These are phyloP conservation scores for Sphagnum magellanicum DNA, from an alignment of 228 moss, liverwort and hornwort species.

Conservation along the genomic window DNA sequence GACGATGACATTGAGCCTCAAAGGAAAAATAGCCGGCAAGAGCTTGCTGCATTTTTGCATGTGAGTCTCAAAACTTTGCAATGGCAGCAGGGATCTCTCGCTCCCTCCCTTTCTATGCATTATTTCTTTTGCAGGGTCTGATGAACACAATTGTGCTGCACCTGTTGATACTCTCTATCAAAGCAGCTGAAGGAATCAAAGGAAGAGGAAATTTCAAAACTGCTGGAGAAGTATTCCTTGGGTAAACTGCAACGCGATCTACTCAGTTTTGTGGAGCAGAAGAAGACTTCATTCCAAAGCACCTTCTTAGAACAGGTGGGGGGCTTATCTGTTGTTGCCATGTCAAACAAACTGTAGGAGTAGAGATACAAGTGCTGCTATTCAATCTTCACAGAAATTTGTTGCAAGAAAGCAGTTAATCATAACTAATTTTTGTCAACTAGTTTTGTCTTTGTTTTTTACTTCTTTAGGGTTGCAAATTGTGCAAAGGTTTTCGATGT, in stretches of 20 bases:
- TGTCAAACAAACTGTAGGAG: neutral
- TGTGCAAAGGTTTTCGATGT: neutral
- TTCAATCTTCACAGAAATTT: no score
- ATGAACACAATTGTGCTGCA: neutral
- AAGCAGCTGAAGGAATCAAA: conserved; percentile 38
- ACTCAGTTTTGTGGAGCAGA: conserved; percentile 26
- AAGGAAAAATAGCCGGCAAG: conserved; percentile 19
- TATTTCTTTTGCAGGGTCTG: neutral
- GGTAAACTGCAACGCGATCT: conserved; percentile 31
- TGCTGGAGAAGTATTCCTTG: conserved; percentile 15
- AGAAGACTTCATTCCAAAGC: conserved; percentile 12
- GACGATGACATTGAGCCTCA: conserved; percentile 22
- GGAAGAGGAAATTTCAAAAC: conserved; percentile 14
- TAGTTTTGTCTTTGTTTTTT: no score
- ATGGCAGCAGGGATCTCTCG: conserved; percentile 16
- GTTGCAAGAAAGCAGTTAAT: no score
- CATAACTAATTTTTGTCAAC: no score
- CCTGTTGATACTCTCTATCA: neutral
- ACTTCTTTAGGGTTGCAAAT: no score
- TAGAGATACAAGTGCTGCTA: neutral
- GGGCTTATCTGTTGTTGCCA: neutral
- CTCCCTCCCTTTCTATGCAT: neutral
- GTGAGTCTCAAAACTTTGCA: no score
- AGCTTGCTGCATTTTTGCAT: conserved; percentile 26
- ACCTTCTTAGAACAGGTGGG: conserved; percentile 35